These are phyloP conservation scores for Boletus rubescentipes DNA, from an alignment of 768 basidiomycete genomes.

Conservation along the genomic window DNA sequence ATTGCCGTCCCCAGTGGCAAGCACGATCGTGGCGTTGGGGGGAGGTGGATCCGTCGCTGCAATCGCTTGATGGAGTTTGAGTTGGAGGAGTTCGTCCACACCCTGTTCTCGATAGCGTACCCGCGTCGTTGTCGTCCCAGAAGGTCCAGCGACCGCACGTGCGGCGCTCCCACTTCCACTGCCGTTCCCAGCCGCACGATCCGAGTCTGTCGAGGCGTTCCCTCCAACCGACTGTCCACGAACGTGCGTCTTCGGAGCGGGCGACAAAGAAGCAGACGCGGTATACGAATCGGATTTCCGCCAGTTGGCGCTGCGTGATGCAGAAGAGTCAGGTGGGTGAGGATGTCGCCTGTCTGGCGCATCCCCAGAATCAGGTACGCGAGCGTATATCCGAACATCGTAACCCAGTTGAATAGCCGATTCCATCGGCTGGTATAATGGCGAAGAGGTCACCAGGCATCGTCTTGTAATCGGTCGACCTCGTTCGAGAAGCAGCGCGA, in stretches of 20 bases:
- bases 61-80: conserved; percentile 88
- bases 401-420: conserved; percentile 71
- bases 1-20: conserved; percentile 94
- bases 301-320: conserved; percentile 18
- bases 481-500: conserved; percentile 77
- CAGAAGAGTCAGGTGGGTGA: conserved; percentile 11
- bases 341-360: conserved; percentile 50
- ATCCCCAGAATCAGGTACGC: conserved; percentile 68
- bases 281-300: conserved; percentile 20
- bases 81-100: conserved; percentile 91
- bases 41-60: conserved; percentile 67
- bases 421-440: conserved; percentile 81
- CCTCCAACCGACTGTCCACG: conserved; percentile 22
- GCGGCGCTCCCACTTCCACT: conserved; percentile 8
- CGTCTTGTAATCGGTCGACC: conserved; percentile 74
- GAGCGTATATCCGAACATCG: conserved; percentile 65
- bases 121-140: conserved; percentile 31
- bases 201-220: conserved; percentile 29
- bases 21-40: conserved; percentile 72
- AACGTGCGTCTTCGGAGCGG: conserved; percentile 10
- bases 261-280: not conserved
- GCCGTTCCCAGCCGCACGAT: conserved; percentile 7
- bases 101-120: conserved; percentile 85
- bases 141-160: conserved; percentile 13
- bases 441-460: conserved; percentile 78